Conservation (phyloP, 768 basidiomycete genomes). For the Amanita rimosa region DNA sequence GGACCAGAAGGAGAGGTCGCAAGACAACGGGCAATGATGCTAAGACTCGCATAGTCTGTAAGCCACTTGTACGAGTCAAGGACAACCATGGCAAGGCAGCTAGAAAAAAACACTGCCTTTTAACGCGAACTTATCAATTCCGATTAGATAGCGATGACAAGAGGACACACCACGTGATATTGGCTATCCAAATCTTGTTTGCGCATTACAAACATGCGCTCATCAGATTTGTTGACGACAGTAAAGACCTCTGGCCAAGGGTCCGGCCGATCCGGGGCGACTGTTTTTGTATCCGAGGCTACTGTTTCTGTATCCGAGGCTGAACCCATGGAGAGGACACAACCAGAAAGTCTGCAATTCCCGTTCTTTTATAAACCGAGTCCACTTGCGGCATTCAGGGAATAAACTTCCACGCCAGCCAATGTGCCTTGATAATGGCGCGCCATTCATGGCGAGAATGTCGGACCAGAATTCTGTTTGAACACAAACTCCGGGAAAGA, state of each 20-base stretch:
- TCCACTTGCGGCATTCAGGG: too few species aligned
- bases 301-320: too few species aligned
- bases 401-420: too few species aligned
- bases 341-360: too few species aligned
- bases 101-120: background rate
- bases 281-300: too few species aligned
- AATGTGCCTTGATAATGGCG: too few species aligned
- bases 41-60: background rate
- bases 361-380: too few species aligned
- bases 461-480: too few species aligned
- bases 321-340: too few species aligned
- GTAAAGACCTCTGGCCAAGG: background rate
- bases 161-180: background rate
- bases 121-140: background rate
- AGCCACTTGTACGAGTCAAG: conserved; percentile 2
- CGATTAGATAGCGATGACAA: background rate
- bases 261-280: background rate
- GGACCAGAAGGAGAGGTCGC: too few species aligned
- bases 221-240: background rate
- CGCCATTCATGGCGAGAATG: too few species aligned
- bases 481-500: too few species aligned
- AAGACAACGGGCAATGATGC: background rate
- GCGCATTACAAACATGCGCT: background rate
- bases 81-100: background rate
- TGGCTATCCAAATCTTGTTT: background rate